phyloP scores from a whole-genome alignment of 2,329 filamentous ascomycete species.

The Trichoderma sp. region DNA sequence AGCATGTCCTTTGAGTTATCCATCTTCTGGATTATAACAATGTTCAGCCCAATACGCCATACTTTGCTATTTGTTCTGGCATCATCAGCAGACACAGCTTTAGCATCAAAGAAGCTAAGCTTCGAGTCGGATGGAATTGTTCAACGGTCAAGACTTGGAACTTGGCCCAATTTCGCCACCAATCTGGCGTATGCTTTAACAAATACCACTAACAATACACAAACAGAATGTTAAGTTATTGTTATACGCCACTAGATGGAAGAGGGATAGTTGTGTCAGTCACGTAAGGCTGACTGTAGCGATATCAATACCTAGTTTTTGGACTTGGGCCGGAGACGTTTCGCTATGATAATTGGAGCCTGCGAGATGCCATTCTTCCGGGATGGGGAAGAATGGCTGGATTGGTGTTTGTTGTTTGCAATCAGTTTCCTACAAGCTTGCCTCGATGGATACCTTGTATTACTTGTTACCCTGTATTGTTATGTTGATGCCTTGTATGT shows the following conservation, averaged over 20 bases:
- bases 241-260: neutral
- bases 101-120: neutral
- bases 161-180: neutral
- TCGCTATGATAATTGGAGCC: conserved; percentile 35
- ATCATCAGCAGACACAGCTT: neutral
- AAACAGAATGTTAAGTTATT: neutral
- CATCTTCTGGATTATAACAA: neutral
- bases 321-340: conserved; percentile 42
- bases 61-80: neutral
- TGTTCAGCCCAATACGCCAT: neutral
- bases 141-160: neutral
- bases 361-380: conserved; percentile 40
- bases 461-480: neutral
- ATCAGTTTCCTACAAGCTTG: conserved; percentile 44
- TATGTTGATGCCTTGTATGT: neutral
- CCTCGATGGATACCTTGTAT: neutral
- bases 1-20: neutral
- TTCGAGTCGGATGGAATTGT: neutral
- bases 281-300: neutral
- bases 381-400: conserved; percentile 44
- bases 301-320: conserved; percentile 29
- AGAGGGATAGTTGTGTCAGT: neutral
- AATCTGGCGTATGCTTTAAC: neutral
- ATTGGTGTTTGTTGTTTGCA: conserved; percentile 44
- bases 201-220: neutral